phyloP scores from a whole-genome alignment of 352 stramenopile genomes.

The Globisporangium mamillatum region DNA sequence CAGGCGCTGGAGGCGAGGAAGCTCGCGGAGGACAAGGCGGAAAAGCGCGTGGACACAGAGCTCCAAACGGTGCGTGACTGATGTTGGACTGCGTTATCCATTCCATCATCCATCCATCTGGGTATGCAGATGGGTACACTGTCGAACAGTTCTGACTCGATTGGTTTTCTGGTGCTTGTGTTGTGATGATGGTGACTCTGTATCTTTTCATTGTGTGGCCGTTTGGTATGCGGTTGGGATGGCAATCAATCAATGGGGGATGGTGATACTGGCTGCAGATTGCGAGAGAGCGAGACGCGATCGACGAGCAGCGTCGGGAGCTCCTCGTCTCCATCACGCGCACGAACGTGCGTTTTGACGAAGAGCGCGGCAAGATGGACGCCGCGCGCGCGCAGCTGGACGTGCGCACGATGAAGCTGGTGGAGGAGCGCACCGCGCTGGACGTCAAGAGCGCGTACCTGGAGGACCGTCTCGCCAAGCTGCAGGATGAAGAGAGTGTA shows the following conservation, averaged over 20 bases:
- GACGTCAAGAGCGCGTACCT: constrained; percentile 42
- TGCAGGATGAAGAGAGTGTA: constrained; percentile 45
- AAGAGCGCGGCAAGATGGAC: constrained; percentile 71
- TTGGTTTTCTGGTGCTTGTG: constrained; percentile 1
- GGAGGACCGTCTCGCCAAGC: constrained; percentile 45
- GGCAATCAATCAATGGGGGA: neutral
- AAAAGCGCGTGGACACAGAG: constrained; percentile 60
- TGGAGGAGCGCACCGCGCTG: constrained; percentile 57
- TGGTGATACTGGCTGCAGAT: constrained; percentile 28
- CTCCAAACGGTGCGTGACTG: constrained; percentile 35
- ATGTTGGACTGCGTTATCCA: neutral
- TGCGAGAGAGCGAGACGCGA: constrained; percentile 56
- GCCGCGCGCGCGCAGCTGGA: constrained; percentile 56
- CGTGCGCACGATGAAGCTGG: constrained; percentile 44
- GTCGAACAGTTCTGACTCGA: neutral
- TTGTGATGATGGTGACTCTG: neutral
- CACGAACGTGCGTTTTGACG: constrained; percentile 51
- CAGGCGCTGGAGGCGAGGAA: constrained; percentile 30
- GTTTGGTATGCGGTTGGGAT: neutral
- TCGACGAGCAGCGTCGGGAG: constrained; percentile 73
- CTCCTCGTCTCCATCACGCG: constrained; percentile 52
- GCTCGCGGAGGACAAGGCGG: constrained; percentile 53
- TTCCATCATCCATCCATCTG: neutral
- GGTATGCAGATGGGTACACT: constrained; percentile 4
- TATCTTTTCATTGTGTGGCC: neutral